phyloP scores from a whole-genome alignment of 306 rosid genomes.

The Herpetospermum pedunculosum region DNA sequence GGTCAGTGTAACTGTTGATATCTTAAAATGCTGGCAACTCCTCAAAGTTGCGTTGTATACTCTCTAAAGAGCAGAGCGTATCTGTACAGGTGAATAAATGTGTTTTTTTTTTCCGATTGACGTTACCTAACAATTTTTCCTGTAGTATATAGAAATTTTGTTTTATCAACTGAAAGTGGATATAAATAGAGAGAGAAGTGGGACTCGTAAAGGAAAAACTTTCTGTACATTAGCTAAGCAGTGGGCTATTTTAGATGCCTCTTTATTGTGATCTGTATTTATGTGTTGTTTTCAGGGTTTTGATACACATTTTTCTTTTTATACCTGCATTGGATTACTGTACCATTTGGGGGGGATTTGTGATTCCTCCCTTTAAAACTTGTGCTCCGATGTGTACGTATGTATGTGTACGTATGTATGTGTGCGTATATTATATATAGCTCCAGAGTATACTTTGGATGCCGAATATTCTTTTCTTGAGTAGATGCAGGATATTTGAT shows the following conservation, averaged over 20 bases:
- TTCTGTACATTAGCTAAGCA: neutral
- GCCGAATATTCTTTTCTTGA: neutral
- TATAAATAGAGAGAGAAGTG: neutral
- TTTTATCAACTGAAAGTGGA: neutral
- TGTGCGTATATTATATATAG: no score
- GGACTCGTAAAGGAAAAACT: neutral
- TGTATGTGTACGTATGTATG: neutral
- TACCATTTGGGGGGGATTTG: neutral
- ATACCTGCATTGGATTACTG: neutral
- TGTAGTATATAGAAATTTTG: neutral
- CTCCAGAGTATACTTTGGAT: neutral
- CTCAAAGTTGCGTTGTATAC: neutral
- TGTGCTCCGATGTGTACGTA: neutral
- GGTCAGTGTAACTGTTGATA: neutral
- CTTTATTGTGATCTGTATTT: neutral
- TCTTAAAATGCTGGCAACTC: neutral
- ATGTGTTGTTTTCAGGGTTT: neutral
- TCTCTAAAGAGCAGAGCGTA: neutral
- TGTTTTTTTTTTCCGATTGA: neutral
- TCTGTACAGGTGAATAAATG: conserved; percentile 1
- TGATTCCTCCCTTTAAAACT: neutral
- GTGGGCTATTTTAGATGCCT: neutral
- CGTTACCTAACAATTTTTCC: neutral
- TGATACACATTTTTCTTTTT: neutral
- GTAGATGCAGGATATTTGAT: neutral